phyloP scores from a whole-genome alignment of 495 filamentous ascomycete genomes.

The Cercophora newfieldiana region DNA sequence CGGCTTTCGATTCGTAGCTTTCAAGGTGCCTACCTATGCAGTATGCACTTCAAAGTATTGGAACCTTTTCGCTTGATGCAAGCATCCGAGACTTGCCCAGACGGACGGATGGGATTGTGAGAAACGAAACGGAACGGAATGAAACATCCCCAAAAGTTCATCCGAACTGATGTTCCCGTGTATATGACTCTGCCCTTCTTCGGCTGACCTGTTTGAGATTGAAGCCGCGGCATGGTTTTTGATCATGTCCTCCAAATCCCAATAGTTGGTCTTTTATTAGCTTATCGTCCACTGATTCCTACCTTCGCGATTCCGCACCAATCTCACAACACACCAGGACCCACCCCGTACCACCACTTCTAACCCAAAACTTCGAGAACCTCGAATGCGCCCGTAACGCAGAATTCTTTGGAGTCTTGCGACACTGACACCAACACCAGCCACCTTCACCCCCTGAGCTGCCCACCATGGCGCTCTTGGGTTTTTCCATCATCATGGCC shows the following conservation, averaged over 20 bases:
- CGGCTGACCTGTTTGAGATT: not conserved
- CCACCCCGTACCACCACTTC: not conserved
- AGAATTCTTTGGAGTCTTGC: not conserved
- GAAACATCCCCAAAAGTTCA: not conserved
- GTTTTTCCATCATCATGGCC: slow-evolving; percentile 54
- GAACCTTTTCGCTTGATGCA: too few relatives aligned
- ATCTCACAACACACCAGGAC: not conserved
- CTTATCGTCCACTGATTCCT: too few relatives aligned
- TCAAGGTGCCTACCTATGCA: too few relatives aligned
- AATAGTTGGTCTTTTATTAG: too few relatives aligned
- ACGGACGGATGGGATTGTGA: not conserved
- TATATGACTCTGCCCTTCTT: not conserved
- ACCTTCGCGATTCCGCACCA: not conserved
- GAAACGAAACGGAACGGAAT: slow-evolving; percentile 7
- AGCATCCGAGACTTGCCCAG: not conserved
- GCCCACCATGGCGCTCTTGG: slow-evolving; percentile 51
- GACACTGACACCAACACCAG: slow-evolving; percentile 13
- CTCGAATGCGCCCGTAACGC: not conserved
- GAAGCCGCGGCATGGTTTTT: not conserved
- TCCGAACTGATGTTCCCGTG: not conserved
- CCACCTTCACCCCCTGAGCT: not conserved
- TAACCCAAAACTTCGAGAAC: not conserved
- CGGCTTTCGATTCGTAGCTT: too few relatives aligned
- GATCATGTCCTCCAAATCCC: not conserved
- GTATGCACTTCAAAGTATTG: too few relatives aligned